Percentiles rank a stretch among this genome's conserved stretches.
Conservation (phyloP, 139 green algal species). For the Closterium sp. region DNA sequence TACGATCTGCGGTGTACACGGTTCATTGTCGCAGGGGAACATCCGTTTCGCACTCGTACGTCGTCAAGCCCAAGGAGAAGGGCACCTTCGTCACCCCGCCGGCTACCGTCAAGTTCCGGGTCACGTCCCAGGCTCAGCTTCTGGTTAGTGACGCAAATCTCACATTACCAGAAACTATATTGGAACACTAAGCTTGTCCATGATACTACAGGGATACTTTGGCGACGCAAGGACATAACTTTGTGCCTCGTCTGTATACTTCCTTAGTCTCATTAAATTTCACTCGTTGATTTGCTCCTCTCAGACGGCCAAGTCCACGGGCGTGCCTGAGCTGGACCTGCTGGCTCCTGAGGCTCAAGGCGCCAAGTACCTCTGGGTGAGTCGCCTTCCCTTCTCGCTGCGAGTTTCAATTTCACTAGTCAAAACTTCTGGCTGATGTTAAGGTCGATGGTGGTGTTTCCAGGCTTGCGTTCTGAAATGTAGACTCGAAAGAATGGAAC, state of each 20-base stretch:
- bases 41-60: neutral
- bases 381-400: neutral
- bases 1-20: neutral
- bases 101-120: constrained; percentile 3
- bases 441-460: too few relatives aligned
- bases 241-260: too few relatives aligned
- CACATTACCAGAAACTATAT: neutral
- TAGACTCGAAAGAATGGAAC: too few relatives aligned
- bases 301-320: constrained; percentile 3
- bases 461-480: too few relatives aligned
- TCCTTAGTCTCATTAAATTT: too few relatives aligned
- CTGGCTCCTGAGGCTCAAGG: neutral
- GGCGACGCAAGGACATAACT: too few relatives aligned
- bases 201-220: too few relatives aligned
- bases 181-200: too few relatives aligned
- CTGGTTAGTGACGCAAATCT: neutral
- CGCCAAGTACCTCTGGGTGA: neutral
- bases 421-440: too few relatives aligned
- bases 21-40: neutral
- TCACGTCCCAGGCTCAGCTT: neutral
- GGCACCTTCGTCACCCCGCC: neutral
- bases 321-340: constrained; percentile 1
- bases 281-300: neutral
- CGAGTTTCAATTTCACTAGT: too few relatives aligned
- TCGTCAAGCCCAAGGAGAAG: constrained; percentile 16